Evolutionary conservation across 2,329 filamentous ascomycete species (phyloP), one percentile per base, ranked within the genome.

Genomic region (Cercospora beticola): DNA sequence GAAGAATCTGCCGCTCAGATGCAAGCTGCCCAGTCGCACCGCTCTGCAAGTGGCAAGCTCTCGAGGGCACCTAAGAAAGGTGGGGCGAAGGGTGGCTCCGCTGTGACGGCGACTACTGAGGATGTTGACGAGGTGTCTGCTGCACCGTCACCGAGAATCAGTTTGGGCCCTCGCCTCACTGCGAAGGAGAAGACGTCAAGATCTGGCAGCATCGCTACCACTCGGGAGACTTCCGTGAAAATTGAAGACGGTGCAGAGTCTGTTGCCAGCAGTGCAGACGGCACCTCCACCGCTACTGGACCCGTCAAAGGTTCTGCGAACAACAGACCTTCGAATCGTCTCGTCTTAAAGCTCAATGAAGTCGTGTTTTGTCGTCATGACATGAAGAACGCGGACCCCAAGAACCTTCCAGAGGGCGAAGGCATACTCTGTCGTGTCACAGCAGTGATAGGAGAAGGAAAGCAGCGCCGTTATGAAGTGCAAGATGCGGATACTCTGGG

Each of bases 401-500:
- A 74, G 49, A 78, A 78, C 74, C 64, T 71, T 14, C 72, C 73
- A 5, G 83, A 85, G 75, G 83, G 83, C 73, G 83, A 85, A 77
- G 83, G 83, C 67, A 85, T 85, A 36, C 79, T 85, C 23, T 85
- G 83, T 75, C 79, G 80, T 64, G 82, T 85, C 54, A 85, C 83
- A 5, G 78, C 78, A 33, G 83, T 85, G n/a, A 84, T 85, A 28
- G 83, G 83, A 67, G 83, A 85, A 71, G 83, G 83, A 67, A 85
- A 85, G 70, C 83, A 85, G 73, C 81, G 83, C 26, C 82, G 83
- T 4, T 85, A 85, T 76, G 83, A 85, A 73, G 84, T 85, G 67
- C 83, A 84, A 69, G 83, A 85, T 71, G 79, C 81, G 10, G 83
- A 85, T 65, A 76, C 75, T 12, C 70, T 71, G 23, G 76, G 75